Percentiles rank a stretch among this genome's conserved stretches.
phyloP scores from a whole-genome alignment of 78 protist genomes.

The Polysphondylium violaceum region DNA sequence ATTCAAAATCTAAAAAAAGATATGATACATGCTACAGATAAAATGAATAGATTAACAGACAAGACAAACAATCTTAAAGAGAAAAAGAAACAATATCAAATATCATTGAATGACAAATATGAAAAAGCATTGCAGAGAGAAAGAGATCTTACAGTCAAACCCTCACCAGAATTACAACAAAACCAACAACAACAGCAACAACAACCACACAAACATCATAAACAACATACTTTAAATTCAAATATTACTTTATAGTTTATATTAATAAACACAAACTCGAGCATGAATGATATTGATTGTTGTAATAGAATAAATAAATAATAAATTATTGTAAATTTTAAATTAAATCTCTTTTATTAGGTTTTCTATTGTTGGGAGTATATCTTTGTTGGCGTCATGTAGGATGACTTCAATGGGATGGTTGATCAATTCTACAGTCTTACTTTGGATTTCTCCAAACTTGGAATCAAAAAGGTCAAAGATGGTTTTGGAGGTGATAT shows the following conservation, averaged over 20 bases:
- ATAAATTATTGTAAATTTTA: too few relatives aligned
- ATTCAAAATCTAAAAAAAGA: constrained; percentile 58
- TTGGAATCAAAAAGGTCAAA: too few relatives aligned
- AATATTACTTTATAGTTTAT: constrained; percentile 32
- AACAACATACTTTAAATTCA: constrained; percentile 25
- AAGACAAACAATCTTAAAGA: constrained; percentile 45
- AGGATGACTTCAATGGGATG: too few relatives aligned
- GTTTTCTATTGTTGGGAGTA: too few relatives aligned
- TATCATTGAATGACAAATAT: constrained; percentile 17
- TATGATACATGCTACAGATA: constrained; percentile 39
- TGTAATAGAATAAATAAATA: too few relatives aligned
- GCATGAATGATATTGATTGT: too few relatives aligned
- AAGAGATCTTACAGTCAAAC: constrained; percentile 61
- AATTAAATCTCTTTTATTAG: too few relatives aligned
- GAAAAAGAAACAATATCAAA: constrained; percentile 62
- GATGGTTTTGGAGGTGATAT: too few relatives aligned
- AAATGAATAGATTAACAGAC: constrained; percentile 40
- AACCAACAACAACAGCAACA: constrained; percentile 19
- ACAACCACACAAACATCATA: background rate
- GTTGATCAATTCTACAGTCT: too few relatives aligned
- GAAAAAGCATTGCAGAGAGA: constrained; percentile 70
- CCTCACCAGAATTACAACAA: constrained; percentile 53
- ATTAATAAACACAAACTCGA: too few relatives aligned
- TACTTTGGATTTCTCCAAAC: too few relatives aligned
- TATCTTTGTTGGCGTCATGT: too few relatives aligned